Evolutionary conservation across 441 rosid species (phyloP).

Genomic region (Arabidopsis hybrid): DNA sequence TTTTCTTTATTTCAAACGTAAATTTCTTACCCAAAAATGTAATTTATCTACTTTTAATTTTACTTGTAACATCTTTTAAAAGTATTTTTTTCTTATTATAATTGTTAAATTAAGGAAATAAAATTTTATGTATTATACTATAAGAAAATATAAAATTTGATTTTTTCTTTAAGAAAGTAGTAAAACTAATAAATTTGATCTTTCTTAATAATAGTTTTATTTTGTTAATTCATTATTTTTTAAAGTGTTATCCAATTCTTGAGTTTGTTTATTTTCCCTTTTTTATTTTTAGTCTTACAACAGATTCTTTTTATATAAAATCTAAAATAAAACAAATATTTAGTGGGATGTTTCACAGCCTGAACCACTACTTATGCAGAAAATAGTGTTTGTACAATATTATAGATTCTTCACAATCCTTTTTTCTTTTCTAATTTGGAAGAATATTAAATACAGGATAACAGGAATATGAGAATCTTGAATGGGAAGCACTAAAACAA

Average conservation of each 20-base stretch:
- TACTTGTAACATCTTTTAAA: neutral
- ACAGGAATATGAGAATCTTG: slow-evolving; percentile 32
- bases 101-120: neutral
- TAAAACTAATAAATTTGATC: neutral
- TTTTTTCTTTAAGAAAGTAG: neutral
- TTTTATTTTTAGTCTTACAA: neutral
- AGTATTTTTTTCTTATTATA: neutral
- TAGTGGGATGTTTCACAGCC: neutral
- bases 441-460: slow-evolving; percentile 16
- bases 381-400: slow-evolving; percentile 1
- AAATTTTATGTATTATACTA: neutral
- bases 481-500: slow-evolving; percentile 4
- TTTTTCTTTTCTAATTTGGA: neutral
- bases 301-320: neutral
- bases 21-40: neutral
- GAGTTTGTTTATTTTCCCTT: neutral
- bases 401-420: slow-evolving; percentile 9
- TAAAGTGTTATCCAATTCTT: neutral
- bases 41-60: neutral
- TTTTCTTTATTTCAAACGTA: neutral
- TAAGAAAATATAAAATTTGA: neutral
- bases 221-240: neutral
- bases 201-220: neutral
- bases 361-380: slow-evolving; percentile 21
- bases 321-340: neutral